phyloP scores from a whole-genome alignment of 2,329 filamentous ascomycete species.

The Fusarium metavorans region DNA sequence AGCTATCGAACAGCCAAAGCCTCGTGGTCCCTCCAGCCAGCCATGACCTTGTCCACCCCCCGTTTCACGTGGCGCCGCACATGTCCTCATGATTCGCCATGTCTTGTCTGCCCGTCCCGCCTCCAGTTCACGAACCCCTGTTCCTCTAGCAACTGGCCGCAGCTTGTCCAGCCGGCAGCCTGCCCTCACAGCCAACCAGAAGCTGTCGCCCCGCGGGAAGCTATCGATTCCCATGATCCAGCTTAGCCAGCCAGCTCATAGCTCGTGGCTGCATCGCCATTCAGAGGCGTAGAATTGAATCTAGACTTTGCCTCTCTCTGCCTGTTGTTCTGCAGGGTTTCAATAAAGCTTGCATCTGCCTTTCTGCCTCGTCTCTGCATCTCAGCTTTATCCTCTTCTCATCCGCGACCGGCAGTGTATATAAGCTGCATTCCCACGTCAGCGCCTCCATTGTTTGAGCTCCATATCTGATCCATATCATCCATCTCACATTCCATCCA shows the following conservation, averaged over 20 bases:
- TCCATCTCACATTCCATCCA: neutral
- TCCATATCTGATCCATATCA: neutral
- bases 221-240: conserved; percentile 31
- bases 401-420: neutral
- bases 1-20: neutral
- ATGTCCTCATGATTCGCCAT: conserved; percentile 39
- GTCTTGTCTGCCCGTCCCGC: neutral
- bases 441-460: neutral
- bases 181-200: conserved; percentile 1
- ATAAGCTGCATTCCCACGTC: neutral
- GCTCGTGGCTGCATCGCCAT: conserved; percentile 13
- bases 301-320: conserved; percentile 21
- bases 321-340: neutral
- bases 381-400: neutral
- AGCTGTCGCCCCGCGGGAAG: conserved; percentile 8
- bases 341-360: conserved; percentile 20
- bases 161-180: neutral
- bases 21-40: conserved; percentile 26
- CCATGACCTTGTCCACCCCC: conserved; percentile 5
- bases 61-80: conserved; percentile 40
- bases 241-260: conserved; percentile 31
- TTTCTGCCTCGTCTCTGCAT: neutral
- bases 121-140: conserved; percentile 13
- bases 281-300: conserved; percentile 16
- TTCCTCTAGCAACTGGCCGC: conserved; percentile 29